phyloP scores from a whole-genome alignment of 202 grass and related monocot genomes.

The Sporobolus alterniflorus region DNA sequence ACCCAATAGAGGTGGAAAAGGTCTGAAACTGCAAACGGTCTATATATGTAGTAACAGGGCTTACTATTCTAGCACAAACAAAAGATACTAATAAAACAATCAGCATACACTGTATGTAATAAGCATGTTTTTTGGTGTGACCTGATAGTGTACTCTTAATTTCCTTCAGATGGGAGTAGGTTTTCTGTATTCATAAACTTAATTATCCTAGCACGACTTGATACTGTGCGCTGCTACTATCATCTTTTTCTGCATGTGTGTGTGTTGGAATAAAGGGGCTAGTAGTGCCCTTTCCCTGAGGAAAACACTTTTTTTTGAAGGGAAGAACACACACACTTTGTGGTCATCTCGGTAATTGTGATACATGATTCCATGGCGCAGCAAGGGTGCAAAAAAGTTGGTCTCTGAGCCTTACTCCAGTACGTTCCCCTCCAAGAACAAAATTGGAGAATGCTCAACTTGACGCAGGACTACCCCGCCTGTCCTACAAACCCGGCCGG shows the following conservation, averaged over 20 bases:
- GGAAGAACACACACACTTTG: conserved; percentile 24
- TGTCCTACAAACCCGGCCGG: conserved; percentile 44
- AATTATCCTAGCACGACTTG: background rate
- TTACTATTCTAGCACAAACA: background rate
- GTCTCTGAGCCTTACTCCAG: conserved; percentile 32
- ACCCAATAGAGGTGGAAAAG: conserved; percentile 20
- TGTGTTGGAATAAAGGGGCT: conserved; percentile 20
- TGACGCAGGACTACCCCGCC: conserved; percentile 30
- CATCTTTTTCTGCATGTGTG: conserved; percentile 20
- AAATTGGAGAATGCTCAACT: conserved; percentile 53
- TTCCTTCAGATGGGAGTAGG: background rate
- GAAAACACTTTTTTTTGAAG: no score
- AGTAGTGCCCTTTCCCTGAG: conserved; percentile 10
- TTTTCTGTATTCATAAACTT: background rate
- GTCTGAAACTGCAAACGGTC: background rate
- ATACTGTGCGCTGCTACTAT: background rate
- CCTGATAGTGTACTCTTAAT: background rate
- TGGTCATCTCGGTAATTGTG: conserved; percentile 57
- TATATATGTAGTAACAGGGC: conserved; percentile 4
- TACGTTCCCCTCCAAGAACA: conserved; percentile 45
- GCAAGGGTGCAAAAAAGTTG: conserved; percentile 52
- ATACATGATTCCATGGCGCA: conserved; percentile 57
- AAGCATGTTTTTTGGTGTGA: background rate
- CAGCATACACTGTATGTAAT: background rate
- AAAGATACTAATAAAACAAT: background rate